Evolutionary conservation across 257 asterid species (phyloP).

Genomic region (Linaria vulgaris): DNA sequence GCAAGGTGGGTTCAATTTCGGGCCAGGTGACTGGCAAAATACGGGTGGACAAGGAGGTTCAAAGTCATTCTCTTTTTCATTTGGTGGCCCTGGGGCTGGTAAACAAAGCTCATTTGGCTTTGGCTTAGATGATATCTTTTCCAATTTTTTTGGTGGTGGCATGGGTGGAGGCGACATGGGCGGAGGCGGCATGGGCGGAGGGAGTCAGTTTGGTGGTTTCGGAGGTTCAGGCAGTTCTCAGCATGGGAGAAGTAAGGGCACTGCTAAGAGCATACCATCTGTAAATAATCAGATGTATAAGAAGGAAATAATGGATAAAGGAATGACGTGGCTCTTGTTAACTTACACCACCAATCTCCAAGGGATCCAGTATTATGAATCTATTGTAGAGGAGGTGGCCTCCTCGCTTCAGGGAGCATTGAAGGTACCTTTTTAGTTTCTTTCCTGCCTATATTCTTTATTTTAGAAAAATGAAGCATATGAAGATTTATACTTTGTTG

Average conservation of each 20-base stretch:
- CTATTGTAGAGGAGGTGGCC: constrained; percentile 50
- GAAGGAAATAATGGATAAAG: constrained; percentile 72
- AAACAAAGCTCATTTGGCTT: constrained; percentile 57
- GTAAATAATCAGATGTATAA: constrained; percentile 50
- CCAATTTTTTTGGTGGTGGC: constrained; percentile 68
- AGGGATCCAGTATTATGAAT: constrained; percentile 58
- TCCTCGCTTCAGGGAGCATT: constrained; percentile 69
- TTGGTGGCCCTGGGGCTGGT: constrained; percentile 73
- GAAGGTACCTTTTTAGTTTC: constrained; percentile 49
- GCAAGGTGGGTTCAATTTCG: constrained; percentile 68
- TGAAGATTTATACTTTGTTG: constrained; percentile 6
- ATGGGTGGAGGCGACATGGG: constrained; percentile 77
- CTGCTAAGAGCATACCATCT: constrained; percentile 50
- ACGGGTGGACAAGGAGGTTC: constrained; percentile 80
- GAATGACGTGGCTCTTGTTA: constrained; percentile 76
- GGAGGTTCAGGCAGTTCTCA: constrained; percentile 61
- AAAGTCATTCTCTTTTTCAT: constrained; percentile 83
- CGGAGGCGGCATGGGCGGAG: constrained; percentile 72
- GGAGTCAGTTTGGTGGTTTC: constrained; percentile 64
- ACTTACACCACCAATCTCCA: constrained; percentile 48
- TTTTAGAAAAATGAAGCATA: constrained; percentile 7
- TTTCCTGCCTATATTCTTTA: background rate
- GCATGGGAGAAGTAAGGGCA: constrained; percentile 31
- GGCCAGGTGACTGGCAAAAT: constrained; percentile 74
- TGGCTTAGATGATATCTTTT: constrained; percentile 67